These are phyloP conservation scores for Ceratobasidium sp. DNA, from an alignment of 1,284 basidiomycete species.

Conservation along the genomic window DNA sequence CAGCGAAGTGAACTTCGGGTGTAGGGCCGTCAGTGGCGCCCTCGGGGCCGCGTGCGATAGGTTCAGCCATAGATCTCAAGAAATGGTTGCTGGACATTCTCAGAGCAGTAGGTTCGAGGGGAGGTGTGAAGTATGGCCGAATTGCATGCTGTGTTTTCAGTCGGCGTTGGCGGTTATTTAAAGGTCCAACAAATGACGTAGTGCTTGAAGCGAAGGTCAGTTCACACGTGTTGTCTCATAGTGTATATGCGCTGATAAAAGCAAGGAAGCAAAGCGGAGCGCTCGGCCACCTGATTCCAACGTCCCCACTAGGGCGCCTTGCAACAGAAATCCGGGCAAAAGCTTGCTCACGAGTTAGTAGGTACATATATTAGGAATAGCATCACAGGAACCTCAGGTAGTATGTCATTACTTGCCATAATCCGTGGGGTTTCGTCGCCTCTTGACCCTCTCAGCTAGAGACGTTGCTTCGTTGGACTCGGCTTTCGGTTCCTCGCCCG, in stretches of 20 bases:
- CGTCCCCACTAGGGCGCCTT: not conserved
- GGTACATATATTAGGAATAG: not conserved
- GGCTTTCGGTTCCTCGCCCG: not conserved
- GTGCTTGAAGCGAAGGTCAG: not conserved
- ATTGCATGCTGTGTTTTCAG: conserved; percentile 6
- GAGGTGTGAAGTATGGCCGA: not conserved
- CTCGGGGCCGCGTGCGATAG: conserved; percentile 4
- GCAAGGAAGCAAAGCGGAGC: not conserved
- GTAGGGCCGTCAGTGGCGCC: not conserved
- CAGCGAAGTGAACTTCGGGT: conserved; percentile 40
- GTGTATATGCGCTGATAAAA: not conserved
- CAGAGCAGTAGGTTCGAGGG: not conserved
- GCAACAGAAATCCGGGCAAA: not conserved
- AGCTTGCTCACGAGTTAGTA: not conserved
- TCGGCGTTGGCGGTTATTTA: conserved; percentile 2
- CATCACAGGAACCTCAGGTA: not conserved
- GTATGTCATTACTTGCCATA: not conserved
- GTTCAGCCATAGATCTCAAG: conserved; percentile 39
- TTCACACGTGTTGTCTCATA: conserved; percentile 23
- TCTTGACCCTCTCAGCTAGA: conserved; percentile 14
- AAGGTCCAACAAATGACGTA: conserved; percentile 24
- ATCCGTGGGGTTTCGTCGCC: not conserved
- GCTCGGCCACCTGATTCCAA: not conserved
- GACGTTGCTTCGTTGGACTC: not conserved
- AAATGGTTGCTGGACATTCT: conserved; percentile 41